These are phyloP conservation scores for Hevea brasiliensis DNA, from an alignment of 345 rosid species.

Conservation along the genomic window DNA sequence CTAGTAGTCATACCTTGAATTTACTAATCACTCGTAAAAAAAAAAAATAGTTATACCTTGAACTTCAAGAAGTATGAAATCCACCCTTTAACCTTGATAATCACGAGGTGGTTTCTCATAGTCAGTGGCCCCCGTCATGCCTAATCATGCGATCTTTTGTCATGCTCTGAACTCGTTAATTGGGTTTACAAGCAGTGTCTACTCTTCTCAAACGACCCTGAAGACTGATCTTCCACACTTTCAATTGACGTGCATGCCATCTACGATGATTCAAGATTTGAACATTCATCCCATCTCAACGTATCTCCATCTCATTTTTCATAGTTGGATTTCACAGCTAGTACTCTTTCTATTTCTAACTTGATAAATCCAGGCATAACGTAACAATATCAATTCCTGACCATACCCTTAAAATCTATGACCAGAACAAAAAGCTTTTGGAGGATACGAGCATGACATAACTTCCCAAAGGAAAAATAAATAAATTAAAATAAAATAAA, in stretches of 20 bases:
- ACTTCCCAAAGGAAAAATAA: background rate
- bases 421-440: background rate
- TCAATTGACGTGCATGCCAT: background rate
- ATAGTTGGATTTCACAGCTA: background rate
- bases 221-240: background rate
- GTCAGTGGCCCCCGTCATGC: too few relatives aligned
- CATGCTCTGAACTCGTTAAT: too few relatives aligned
- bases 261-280: background rate
- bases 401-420: background rate
- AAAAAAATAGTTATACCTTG: too few relatives aligned
- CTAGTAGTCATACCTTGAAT: too few relatives aligned
- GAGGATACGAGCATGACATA: too few relatives aligned
- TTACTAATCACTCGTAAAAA: too few relatives aligned
- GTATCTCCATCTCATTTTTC: background rate
- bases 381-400: background rate
- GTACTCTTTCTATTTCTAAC: background rate
- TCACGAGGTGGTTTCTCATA: too few relatives aligned
- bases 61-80: too few relatives aligned
- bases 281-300: background rate
- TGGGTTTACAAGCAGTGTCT: too few relatives aligned
- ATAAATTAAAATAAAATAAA: background rate
- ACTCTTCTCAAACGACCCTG: background rate
- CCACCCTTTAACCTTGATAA: too few relatives aligned
- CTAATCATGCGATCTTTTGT: too few relatives aligned
- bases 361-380: background rate